phyloP scores from a whole-genome alignment of 805 yeast genomes.

The Teunomyces aglyptinius region DNA sequence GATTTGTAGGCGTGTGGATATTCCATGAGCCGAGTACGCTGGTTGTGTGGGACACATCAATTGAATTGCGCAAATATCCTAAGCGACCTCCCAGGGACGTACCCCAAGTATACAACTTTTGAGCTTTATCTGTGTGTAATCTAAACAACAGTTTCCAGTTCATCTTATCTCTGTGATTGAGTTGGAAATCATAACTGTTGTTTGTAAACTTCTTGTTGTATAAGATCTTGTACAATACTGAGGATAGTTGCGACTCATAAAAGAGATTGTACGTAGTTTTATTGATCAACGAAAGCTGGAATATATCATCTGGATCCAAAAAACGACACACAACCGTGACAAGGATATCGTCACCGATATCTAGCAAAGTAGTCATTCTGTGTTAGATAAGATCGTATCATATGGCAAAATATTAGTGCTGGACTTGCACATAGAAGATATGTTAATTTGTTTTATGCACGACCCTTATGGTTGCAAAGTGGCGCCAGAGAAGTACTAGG shows the following conservation, averaged over 20 bases:
- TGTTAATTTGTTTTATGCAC: too few relatives aligned
- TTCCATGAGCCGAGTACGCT: constrained; percentile 19
- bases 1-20: constrained; percentile 37
- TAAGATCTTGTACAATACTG: constrained; percentile 34
- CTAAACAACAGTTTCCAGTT: constrained; percentile 53
- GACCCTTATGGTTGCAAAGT: too few relatives aligned
- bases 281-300: constrained; percentile 26
- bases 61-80: constrained; percentile 37
- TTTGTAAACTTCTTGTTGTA: constrained; percentile 41
- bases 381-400: background rate
- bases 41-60: constrained; percentile 20
- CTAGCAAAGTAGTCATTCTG: constrained; percentile 12
- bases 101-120: constrained; percentile 54
- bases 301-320: constrained; percentile 40
- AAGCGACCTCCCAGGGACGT: constrained; percentile 41
- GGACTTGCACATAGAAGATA: background rate
- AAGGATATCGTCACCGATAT: constrained; percentile 42
- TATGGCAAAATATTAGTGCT: too few relatives aligned
- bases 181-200: constrained; percentile 37
- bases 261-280: constrained; percentile 36
- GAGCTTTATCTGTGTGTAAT: constrained; percentile 30
- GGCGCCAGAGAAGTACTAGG: too few relatives aligned
- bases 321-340: constrained; percentile 31
- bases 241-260: constrained; percentile 24
- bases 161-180: constrained; percentile 22